phyloP scores from a whole-genome alignment of 371 early-diverging fungal genomes.

The Mortierella sp. region DNA sequence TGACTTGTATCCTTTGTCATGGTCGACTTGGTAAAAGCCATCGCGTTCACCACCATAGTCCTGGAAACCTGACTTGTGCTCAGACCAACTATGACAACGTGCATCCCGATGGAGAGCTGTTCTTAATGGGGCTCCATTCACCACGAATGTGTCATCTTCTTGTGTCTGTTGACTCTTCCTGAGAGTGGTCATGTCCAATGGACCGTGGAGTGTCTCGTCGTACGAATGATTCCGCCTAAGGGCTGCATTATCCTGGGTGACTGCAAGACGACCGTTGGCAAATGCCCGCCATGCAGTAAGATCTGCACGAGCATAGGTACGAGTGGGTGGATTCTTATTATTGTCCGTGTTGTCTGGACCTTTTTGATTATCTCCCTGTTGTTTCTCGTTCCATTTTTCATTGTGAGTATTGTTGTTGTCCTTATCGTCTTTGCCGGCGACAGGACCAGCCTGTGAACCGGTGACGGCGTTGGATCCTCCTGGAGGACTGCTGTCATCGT shows the following conservation, averaged over 20 bases:
- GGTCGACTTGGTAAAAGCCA: slow-evolving; percentile 13
- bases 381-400: neutral
- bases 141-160: neutral
- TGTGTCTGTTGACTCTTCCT: neutral
- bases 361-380: slow-evolving; percentile 15
- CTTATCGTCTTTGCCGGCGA: neutral
- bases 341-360: neutral
- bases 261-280: neutral
- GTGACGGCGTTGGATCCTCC: no score
- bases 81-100: slow-evolving; percentile 44
- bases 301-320: slow-evolving; percentile 22
- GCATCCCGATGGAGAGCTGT: slow-evolving; percentile 20
- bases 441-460: no score
- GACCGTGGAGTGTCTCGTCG: slow-evolving; percentile 44
- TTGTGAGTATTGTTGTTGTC: neutral
- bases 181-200: slow-evolving; percentile 15
- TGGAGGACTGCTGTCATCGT: no score
- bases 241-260: neutral
- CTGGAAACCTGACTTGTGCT: slow-evolving; percentile 10
- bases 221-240: slow-evolving; percentile 22
- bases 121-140: neutral
- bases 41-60: slow-evolving; percentile 36
- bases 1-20: slow-evolving; percentile 31
- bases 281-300: neutral
- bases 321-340: neutral